Base-by-base conservation (phyloP, 106 monocot species). In the Acanthochlamys bracteata region DNA sequence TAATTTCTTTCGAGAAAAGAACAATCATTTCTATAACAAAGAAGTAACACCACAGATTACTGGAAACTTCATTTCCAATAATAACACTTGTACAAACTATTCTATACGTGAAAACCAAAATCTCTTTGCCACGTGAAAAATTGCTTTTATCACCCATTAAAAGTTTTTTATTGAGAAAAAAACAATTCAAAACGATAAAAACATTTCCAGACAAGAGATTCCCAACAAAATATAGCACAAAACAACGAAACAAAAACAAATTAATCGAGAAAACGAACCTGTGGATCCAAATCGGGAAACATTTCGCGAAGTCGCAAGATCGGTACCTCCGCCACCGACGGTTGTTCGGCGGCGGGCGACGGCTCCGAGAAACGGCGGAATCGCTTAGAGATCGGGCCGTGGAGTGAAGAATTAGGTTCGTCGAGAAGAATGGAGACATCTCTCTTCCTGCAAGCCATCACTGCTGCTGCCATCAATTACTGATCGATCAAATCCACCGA, bases 251-350 rank as follows among this genome's bases (percentile, higher is more conserved):
- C 16, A 20, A 55, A 55, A 20, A 55, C 2, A 17, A 55, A 20
- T 55, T 3, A 20, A 55, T 19, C 19, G 3, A 55, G 15, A 22
- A n/a, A 12, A 49, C 15, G 20, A 55, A 55, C 55, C 55, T 22
- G 55, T 19, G 55, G 55, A 22, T 55, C 55, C 55, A 55, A 55
- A 20, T 55, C 55, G 55, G 55, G 55, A 22, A 55, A 55, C 19
- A 55, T 0, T 20, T 20, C 4, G 19, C 55, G 12, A 10, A 55
- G 55, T 10, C 20, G 15, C 1, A 4, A 2, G 20, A 55, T 15
- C n/a, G 1, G 55, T 21, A 1, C 22, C 22, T 55, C 55, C 15
- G 20, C 55, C 55, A 4, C 12, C 20, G 55, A 51, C 51, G 51
- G 51, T 19, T 15, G 2, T 13, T 2, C 51, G n/a, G 17, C 51